Evolutionary conservation across 352 stramenopile species (phyloP), one percentile per base, ranked within the genome.

Genomic region (Phytopythium vexans): DNA sequence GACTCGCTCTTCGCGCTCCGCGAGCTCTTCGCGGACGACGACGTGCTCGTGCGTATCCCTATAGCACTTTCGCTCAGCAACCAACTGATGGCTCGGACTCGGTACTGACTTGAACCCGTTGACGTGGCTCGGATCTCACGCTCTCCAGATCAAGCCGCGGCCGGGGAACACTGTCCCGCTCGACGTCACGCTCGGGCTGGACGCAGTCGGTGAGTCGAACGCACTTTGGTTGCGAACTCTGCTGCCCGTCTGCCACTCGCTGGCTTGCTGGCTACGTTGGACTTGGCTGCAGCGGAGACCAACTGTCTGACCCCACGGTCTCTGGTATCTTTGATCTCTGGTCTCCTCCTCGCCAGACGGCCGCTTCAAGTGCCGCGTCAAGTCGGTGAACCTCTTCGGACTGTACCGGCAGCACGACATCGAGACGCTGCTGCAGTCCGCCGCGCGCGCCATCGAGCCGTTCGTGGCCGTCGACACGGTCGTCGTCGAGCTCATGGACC

Each of bases 1-100:
- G 82, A 89, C 63, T 88, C 78, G 53, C 88, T 86, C 59, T 92
- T 89, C 64, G 78, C 81, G 8, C 65, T 88, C 14, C 58, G 86
- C 49, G 76, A 92, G 53, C 73, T 89, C 32, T 85, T 92, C 55
- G 64, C 74, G 3, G 49, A 50, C 34, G 64, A 78, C 8, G 66
- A 86, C 11, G 59, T 88, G 27, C 65, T 92, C 52, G 77, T 87
- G 51, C 47, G 61, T 62, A 27, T 16, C 21, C 21, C 21, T 27
- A 27, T 27, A 27, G 21, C 21, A 27, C 21, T 27, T 27, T 27
- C 21, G 21, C 21, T 27, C 21, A 27, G 21, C 21, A 27, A 27
- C 21, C 21, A 27, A 27, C 21, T 27, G 21, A 27, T 27, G 21
- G 21, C 21, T 27, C 21, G 21, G 21, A 27, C 21, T 27, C 21